Evolutionary conservation across 768 basidiomycete species (phyloP).

Genomic region (Polyporus arcularius): DNA sequence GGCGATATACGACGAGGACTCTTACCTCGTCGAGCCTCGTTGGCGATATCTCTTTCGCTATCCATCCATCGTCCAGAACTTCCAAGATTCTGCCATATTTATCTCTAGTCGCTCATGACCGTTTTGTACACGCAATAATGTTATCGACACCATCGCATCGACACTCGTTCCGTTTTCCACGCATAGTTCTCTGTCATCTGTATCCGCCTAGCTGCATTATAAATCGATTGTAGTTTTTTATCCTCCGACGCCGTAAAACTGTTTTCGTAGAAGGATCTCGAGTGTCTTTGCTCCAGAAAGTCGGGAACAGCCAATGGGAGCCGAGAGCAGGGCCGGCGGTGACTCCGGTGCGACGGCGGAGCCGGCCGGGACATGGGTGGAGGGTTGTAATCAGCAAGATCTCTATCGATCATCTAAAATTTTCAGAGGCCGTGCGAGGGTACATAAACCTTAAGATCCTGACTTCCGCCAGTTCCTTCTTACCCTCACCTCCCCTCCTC

Average conservation of each 20-base stretch:
- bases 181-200: slow-evolving; percentile 6
- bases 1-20: slow-evolving; percentile 8
- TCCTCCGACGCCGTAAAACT: background rate
- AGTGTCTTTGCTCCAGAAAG: background rate
- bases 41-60: slow-evolving; percentile 17
- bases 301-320: background rate
- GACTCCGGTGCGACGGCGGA: slow-evolving; percentile 20
- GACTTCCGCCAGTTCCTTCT: slow-evolving; percentile 31
- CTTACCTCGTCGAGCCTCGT: slow-evolving; percentile 17
- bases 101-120: slow-evolving; percentile 19
- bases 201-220: slow-evolving; percentile 17
- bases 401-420: slow-evolving; percentile 34
- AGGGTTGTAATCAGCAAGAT: slow-evolving; percentile 25
- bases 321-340: slow-evolving; percentile 7
- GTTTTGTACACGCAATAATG: slow-evolving; percentile 13
- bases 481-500: slow-evolving; percentile 44
- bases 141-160: slow-evolving; percentile 21
- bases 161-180: slow-evolving; percentile 4
- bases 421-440: slow-evolving; percentile 27
- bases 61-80: slow-evolving; percentile 15
- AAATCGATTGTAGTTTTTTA: slow-evolving; percentile 4
- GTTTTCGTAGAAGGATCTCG: slow-evolving; percentile 4
- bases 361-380: slow-evolving; percentile 25
- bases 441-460: slow-evolving; percentile 35
- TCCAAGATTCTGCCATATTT: slow-evolving; percentile 13